Evolutionary conservation across 208 protist genomes (phyloP).

Genomic region (Kentomonas sorsogonicus): DNA sequence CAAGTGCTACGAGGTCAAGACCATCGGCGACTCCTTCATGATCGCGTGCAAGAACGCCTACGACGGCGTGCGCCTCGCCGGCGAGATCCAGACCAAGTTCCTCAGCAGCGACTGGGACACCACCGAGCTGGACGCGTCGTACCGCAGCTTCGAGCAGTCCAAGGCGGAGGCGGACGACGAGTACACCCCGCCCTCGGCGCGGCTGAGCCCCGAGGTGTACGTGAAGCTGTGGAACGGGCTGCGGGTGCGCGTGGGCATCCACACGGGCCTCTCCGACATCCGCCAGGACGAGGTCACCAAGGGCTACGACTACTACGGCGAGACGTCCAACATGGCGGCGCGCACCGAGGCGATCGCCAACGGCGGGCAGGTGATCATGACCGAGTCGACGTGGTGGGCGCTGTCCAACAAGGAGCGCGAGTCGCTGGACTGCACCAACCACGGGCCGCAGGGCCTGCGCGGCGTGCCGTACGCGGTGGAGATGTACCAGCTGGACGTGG

Average conservation of each 20-base stretch:
- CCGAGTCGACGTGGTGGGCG: conserved; percentile 32
- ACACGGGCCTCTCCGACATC: conserved; percentile 66
- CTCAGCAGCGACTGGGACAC: conserved; percentile 48
- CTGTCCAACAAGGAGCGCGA: conserved; percentile 28
- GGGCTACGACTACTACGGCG: conserved; percentile 80
- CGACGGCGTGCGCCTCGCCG: conserved; percentile 33
- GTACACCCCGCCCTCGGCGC: conserved; percentile 21
- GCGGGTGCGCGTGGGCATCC: conserved; percentile 51
- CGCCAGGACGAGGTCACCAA: conserved; percentile 46
- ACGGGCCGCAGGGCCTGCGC: conserved; percentile 41
- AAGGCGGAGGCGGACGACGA: conserved; percentile 15
- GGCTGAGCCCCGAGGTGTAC: conserved; percentile 32
- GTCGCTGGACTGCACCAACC: conserved; percentile 9
- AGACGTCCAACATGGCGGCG: conserved; percentile 76
- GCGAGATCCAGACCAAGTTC: conserved; percentile 49
- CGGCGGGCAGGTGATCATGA: conserved; percentile 70
- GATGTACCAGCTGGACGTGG: conserved; percentile 56
- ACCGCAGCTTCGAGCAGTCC: conserved; percentile 37
- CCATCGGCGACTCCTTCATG: conserved; percentile 83
- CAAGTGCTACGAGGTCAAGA: conserved; percentile 84
- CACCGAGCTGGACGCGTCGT: conserved; percentile 32
- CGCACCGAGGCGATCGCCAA: conserved; percentile 65
- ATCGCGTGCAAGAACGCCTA: conserved; percentile 51
- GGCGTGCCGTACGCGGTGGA: conserved; percentile 48
- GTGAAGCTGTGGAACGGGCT: conserved; percentile 30